A percentile compares a stretch with the other conserved stretches of the same genome.
Conservation (phyloP, 352 stramenopile genomes). For the Elongisporangium prolatum region DNA sequence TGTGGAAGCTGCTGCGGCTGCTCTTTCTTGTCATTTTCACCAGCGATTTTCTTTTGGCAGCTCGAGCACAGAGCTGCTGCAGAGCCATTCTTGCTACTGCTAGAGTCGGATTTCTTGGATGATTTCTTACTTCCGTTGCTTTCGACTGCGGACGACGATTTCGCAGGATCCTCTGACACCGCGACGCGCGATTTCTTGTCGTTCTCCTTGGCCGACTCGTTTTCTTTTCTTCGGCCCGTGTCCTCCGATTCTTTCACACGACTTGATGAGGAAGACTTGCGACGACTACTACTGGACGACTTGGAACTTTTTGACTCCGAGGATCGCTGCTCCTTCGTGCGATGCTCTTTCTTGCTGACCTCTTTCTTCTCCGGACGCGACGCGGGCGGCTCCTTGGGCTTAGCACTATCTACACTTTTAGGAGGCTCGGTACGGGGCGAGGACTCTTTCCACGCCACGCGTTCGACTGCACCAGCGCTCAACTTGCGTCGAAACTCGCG, state of each 20-base stretch:
- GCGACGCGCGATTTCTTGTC: constrained; percentile 3
- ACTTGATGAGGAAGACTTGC: constrained; percentile 6
- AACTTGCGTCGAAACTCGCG: constrained; percentile 73
- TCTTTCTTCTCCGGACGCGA: constrained; percentile 20
- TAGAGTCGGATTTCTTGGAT: constrained; percentile 13
- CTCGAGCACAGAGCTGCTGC: constrained; percentile 40
- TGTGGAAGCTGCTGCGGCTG: constrained; percentile 11
- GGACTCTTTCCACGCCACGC: constrained; percentile 74
- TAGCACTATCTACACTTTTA: constrained; percentile 15
- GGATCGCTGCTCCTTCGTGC: constrained; percentile 10
- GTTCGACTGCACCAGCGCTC: constrained; percentile 52
- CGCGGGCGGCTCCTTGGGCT: constrained; percentile 6
- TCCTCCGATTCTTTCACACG: neutral
- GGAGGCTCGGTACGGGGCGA: constrained; percentile 20
- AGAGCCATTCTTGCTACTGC: constrained; percentile 13
- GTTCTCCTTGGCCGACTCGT: constrained; percentile 4
- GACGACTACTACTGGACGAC: constrained; percentile 6
- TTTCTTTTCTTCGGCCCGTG: constrained; percentile 5
- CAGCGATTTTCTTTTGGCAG: constrained; percentile 58
- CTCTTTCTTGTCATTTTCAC: constrained; percentile 38
- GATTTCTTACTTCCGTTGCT: constrained; percentile 19
- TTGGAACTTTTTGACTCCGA: constrained; percentile 2
- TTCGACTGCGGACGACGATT: neutral
- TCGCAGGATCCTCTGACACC: constrained; percentile 10
- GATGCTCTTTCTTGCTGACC: constrained; percentile 12